These are phyloP conservation scores for Pseudogymnoascus sp. DNA, from an alignment of 2,329 filamentous ascomycete species.

Conservation along the genomic window DNA sequence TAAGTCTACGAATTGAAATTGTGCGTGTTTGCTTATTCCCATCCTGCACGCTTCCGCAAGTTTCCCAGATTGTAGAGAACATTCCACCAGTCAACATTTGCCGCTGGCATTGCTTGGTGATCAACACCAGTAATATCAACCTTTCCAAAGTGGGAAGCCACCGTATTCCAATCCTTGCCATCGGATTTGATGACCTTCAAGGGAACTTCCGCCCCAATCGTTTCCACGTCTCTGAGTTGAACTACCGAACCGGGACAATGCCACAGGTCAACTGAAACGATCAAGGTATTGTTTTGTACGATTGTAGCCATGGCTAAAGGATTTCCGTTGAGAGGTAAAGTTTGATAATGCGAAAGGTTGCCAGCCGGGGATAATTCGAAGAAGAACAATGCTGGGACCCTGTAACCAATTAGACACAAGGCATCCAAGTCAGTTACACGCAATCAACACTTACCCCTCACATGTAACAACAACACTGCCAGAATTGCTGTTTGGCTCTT, in stretches of 20 bases:
- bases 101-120: constrained; percentile 25
- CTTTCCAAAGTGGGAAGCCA: constrained; percentile 9
- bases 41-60: constrained; percentile 29
- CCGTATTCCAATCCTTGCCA: constrained; percentile 12
- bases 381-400: constrained; percentile 57
- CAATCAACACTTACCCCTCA: constrained; percentile 46
- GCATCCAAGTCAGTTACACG: constrained; percentile 4
- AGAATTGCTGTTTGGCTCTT: constrained; percentile 28
- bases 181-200: constrained; percentile 4
- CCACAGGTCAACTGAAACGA: constrained; percentile 47
- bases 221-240: constrained; percentile 22
- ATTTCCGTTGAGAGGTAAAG: constrained; percentile 56
- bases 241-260: constrained; percentile 45
- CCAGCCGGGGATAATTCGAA: constrained; percentile 50
- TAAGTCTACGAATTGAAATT: background rate
- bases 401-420: constrained; percentile 27
- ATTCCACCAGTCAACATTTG: constrained; percentile 32
- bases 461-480: constrained; percentile 45
- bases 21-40: constrained; percentile 12
- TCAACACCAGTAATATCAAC: constrained; percentile 16
- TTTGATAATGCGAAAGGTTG: constrained; percentile 42
- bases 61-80: constrained; percentile 32
- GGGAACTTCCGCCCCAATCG: background rate
- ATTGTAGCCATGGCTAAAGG: constrained; percentile 33
- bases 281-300: constrained; percentile 30